Evolutionary conservation across 1,284 basidiomycete genomes (phyloP), one percentile per base, ranked within the genome.

Genomic region (Sporisorium reilianum): DNA sequence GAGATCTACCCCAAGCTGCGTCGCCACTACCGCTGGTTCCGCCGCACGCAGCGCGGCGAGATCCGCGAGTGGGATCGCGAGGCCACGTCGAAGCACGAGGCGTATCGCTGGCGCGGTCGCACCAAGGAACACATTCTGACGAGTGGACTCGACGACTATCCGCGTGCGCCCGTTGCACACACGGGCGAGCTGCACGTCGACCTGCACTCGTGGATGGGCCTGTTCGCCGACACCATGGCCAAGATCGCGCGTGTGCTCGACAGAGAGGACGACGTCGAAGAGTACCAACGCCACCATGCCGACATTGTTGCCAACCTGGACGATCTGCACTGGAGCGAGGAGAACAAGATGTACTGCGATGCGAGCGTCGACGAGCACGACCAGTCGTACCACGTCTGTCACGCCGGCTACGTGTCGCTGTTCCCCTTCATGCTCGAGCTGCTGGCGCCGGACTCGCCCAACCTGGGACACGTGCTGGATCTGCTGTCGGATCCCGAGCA

Each of bases 61-160:
- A 92, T 97, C 80, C 92, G 93, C 80, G 92, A 94, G 82, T 97
- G 94, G 85, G 90, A 89, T 6, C 89, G 94, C 36, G 88, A 89
- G 65, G 92, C 93, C 1, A 89, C 91, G 9, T 93, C 92, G n/a
- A 88, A 92, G 56, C 90, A 90, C 2, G 95, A 97, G 85, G 95
- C 89, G 0, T 97, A 95, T 85, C 89, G 95, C 50, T 97, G 95
- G 95, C 89, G 95, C 38, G 95, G 95, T n/a, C 88, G 95, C 38
- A 92, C 92, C 9, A 88, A 90, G 79, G 88, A 88, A 49, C 95
- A 97, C 86, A 92, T 97, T 26, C 86, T 97, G 57, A 96, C 95
- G 0, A 94, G 92, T 78, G 95, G 95, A 0, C 90, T 97, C 89
- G 95, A 97, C 84, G 95, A 97, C 85, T 97, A 95, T 85, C 95